A percentile compares a stretch with the other conserved stretches of the same genome.
These are phyloP conservation scores for Periconia macrospinosa DNA, from an alignment of 2,329 filamentous ascomycete genomes.

Conservation along the genomic window DNA sequence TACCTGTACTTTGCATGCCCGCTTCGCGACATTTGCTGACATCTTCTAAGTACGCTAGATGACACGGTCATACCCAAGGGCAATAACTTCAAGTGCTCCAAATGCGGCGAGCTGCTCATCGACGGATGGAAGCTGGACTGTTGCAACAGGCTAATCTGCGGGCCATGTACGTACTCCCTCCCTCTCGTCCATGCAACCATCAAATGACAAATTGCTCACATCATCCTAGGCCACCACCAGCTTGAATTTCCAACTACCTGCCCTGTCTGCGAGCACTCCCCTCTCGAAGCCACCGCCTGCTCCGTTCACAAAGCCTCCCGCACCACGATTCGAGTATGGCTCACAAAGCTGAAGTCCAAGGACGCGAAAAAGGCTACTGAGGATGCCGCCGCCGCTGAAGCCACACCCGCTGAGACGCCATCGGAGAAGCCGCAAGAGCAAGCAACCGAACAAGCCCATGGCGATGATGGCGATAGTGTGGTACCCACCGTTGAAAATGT, in stretches of 20 bases:
- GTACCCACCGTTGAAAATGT: background rate
- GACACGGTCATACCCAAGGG: conserved; percentile 80
- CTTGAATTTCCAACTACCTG: conserved; percentile 75
- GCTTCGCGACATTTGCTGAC: conserved; percentile 13
- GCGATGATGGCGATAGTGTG: conserved; percentile 5
- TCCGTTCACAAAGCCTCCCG: conserved; percentile 88
- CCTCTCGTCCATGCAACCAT: background rate
- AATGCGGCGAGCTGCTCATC: conserved; percentile 86
- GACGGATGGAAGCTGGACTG: conserved; percentile 92
- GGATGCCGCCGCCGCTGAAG: conserved; percentile 30
- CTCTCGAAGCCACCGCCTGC: conserved; percentile 82
- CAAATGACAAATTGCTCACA: conserved; percentile 6
- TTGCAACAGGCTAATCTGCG: conserved; percentile 94
- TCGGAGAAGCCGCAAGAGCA: background rate
- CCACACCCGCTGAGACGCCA: background rate
- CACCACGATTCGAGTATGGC: conserved; percentile 86
- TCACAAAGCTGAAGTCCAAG: conserved; percentile 82
- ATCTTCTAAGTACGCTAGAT: conserved; percentile 64
- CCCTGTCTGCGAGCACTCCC: conserved; percentile 90
- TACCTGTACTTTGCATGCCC: background rate
- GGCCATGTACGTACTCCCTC: conserved; percentile 66
- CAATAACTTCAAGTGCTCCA: conserved; percentile 87
- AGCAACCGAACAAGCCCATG: conserved; percentile 12
- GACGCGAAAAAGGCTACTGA: conserved; percentile 41
- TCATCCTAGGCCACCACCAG: conserved; percentile 28